Evolutionary conservation across 2,329 filamentous ascomycete species (phyloP).

Genomic region (Neopestalotiopsis rosae): DNA sequence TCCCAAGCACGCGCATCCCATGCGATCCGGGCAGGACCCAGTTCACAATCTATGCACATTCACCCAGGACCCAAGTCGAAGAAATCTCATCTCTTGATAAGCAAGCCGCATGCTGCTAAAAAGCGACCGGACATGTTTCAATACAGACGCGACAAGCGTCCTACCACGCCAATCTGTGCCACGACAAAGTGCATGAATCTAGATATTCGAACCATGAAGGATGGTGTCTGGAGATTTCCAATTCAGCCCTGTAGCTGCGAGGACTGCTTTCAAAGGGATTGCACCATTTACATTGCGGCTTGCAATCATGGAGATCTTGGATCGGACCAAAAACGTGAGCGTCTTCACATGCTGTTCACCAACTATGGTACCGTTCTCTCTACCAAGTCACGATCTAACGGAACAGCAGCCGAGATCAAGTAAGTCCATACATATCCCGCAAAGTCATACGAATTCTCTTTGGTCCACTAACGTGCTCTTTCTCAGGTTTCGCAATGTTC

Average conservation of each 20-base stretch:
- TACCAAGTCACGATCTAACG: background rate
- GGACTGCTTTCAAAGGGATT: constrained; percentile 20
- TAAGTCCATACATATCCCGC: background rate
- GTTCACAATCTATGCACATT: too few relatives aligned
- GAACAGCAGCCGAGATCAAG: background rate
- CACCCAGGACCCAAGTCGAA: too few relatives aligned
- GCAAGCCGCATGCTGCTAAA: too few relatives aligned
- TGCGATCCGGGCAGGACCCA: too few relatives aligned
- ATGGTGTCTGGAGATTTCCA: background rate
- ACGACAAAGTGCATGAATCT: background rate
- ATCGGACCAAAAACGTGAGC: background rate
- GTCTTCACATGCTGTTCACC: constrained; percentile 20
- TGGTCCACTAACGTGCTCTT: background rate
- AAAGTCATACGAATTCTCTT: background rate
- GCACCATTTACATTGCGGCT: constrained; percentile 23
- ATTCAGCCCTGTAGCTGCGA: constrained; percentile 26
- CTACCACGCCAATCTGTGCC: background rate
- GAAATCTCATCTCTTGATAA: too few relatives aligned
- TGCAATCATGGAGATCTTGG: background rate
- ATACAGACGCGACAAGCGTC: too few relatives aligned
- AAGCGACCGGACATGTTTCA: too few relatives aligned
- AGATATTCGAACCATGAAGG: background rate
- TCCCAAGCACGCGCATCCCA: too few relatives aligned
- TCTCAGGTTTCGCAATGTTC: background rate
- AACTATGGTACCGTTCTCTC: constrained; percentile 19